Evolutionary conservation across 768 basidiomycete species (phyloP).

Genomic region (Leccinum subgranulosum): DNA sequence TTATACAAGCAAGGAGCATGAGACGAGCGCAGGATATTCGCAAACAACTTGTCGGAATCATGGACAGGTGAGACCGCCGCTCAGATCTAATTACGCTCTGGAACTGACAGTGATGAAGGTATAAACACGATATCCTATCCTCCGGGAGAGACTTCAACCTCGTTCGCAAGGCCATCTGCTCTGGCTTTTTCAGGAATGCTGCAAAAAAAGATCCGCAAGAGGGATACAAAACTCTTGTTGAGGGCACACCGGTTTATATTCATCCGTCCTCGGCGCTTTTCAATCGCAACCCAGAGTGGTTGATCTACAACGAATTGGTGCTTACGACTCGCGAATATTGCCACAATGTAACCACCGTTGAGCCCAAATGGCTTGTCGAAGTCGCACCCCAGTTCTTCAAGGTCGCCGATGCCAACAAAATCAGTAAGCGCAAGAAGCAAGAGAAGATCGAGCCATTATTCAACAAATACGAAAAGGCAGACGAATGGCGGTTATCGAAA

Average conservation of each 20-base stretch:
- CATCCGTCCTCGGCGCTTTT: slow-evolving; percentile 97
- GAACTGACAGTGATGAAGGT: slow-evolving; percentile 43
- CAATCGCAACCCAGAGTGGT: slow-evolving; percentile 95
- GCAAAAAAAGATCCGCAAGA: slow-evolving; percentile 99
- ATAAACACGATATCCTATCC: slow-evolving; percentile 95
- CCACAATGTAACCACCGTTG: slow-evolving; percentile 90
- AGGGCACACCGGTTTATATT: slow-evolving; percentile 98
- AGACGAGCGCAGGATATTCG: slow-evolving; percentile 95
- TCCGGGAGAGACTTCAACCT: slow-evolving; percentile 91
- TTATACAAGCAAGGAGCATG: slow-evolving; percentile 97
- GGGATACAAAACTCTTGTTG: slow-evolving; percentile 96
- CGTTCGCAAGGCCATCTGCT: slow-evolving; percentile 93
- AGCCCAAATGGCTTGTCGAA: slow-evolving; percentile 98
- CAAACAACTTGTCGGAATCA: slow-evolving; percentile 96
- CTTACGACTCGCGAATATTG: slow-evolving; percentile 95
- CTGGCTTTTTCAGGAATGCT: slow-evolving; percentile 96
- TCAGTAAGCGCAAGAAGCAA: slow-evolving; percentile 92
- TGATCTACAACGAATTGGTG: slow-evolving; percentile 93
- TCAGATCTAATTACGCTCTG: neutral
- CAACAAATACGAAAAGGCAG: slow-evolving; percentile 94
- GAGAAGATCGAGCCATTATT: slow-evolving; percentile 96
- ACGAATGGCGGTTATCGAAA: slow-evolving; percentile 93
- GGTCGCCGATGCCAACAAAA: slow-evolving; percentile 96
- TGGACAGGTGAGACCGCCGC: slow-evolving; percentile 77
- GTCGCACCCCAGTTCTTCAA: slow-evolving; percentile 99